Evolutionary conservation across 257 asterid genomes (phyloP), one percentile per base, ranked within the genome.

Genomic region (Solanum chiquidenum): DNA sequence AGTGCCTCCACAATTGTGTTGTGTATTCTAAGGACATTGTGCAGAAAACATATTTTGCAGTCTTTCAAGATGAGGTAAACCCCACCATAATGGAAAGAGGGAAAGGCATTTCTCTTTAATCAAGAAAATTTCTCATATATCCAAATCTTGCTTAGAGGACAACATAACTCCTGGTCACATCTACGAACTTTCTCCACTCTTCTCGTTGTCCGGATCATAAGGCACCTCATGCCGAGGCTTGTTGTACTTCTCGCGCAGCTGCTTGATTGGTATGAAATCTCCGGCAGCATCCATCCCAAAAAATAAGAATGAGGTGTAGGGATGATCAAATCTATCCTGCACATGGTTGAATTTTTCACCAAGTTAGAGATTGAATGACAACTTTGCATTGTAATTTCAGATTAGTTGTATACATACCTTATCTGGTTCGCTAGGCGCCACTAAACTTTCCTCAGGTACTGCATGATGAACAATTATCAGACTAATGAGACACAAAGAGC

Each of bases 201-300:
- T 92, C 79, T 92, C 95, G 27, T 91, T 92, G 7, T 84, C 87
- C 20, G 94, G 93, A 88, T 93, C 93, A 77, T 92, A 90, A 1
- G 99, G 98, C 84, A 97, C 92, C 83, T 97, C 98, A 87, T 97
- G 98, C 38, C 99, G 95, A 10, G 98, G 95, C 89, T 91, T 96
- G 88, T 87, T 93, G 89, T 94, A 95, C 92, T 95, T 97, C 87
- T 97, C 98, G 38, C 99, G 95, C 77, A 97, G 95, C 93, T 95
- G 98, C 91, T 92, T 95, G 75, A 95, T 91, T 5, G 99, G 99
- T 91, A 97, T 97, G 89, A 94, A 94, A 91, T 97, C 99, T 87
- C 99, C 99, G 11, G 95, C 98, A 69, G 91, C 92, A 88, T 97
- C 99, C 95, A 91, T 88, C 86, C 99, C 99, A 31, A 90, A 97